Conservation (phyloP, 2,329 filamentous ascomycete species). For the Orbilia oligospora region DNA sequence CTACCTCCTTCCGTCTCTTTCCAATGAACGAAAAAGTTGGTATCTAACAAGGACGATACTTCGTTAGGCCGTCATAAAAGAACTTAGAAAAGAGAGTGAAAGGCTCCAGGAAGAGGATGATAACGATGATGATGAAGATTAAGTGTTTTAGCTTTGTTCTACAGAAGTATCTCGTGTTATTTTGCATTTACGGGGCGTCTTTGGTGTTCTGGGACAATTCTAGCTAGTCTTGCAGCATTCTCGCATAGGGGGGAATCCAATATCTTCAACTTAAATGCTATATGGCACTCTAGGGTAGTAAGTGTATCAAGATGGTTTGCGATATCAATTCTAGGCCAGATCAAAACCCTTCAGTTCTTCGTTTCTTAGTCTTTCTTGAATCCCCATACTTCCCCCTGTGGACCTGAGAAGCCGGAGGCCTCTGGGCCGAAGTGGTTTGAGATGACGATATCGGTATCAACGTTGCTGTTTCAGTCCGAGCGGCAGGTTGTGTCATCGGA, state of each 20-base stretch:
- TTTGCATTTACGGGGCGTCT: constrained; percentile 13
- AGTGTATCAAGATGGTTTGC: not conserved
- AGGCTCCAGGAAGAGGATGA: constrained; percentile 43
- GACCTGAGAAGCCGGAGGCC: constrained; percentile 45
- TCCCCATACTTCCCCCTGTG: constrained; percentile 63
- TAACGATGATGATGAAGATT: constrained; percentile 18
- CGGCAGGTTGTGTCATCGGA: constrained; percentile 36
- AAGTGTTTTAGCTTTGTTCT: not conserved
- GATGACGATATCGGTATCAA: constrained; percentile 12
- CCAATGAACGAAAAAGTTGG: not conserved
- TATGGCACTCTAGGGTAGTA: not conserved
- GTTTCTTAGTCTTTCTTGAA: constrained; percentile 64
- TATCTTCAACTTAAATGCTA: not conserved
- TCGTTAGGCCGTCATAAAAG: constrained; percentile 73
- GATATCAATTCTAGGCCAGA: not conserved
- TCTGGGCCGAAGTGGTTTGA: constrained; percentile 28
- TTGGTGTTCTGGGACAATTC: not conserved
- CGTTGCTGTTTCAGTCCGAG: constrained; percentile 23
- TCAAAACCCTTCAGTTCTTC: constrained; percentile 54
- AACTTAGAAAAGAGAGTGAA: constrained; percentile 74
- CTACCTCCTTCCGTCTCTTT: constrained; percentile 1
- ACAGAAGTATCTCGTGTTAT: not conserved
- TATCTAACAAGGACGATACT: not conserved
- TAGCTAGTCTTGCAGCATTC: too few species aligned
- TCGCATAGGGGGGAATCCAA: not conserved